These are phyloP conservation scores for Tetracladium maxilliforme DNA, from an alignment of 2,329 filamentous ascomycete genomes.

Conservation along the genomic window DNA sequence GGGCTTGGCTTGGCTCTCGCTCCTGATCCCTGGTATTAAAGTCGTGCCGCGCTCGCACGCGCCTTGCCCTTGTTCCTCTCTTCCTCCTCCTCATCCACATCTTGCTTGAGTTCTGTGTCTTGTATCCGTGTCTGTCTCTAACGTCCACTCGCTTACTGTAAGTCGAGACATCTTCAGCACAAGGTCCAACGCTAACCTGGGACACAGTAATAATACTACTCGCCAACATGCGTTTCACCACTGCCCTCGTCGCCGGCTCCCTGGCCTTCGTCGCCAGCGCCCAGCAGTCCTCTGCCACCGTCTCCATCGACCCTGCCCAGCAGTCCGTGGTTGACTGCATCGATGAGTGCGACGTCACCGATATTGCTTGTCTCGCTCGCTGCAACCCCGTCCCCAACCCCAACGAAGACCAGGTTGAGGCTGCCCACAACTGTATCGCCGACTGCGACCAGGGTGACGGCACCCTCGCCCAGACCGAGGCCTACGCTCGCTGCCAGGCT, in stretches of 20 bases:
- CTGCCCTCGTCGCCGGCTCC: slow-evolving; percentile 31
- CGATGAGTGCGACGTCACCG: not conserved
- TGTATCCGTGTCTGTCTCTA: too few species aligned
- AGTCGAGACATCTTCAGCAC: slow-evolving; percentile 8
- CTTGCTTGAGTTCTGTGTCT: too few species aligned
- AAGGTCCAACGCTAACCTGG: slow-evolving; percentile 2
- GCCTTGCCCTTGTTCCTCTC: too few species aligned
- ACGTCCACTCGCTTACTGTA: slow-evolving; percentile 3
- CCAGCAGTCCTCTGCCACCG: not conserved
- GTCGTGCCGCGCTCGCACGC: too few species aligned
- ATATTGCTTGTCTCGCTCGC: not conserved
- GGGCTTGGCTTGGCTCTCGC: too few species aligned
- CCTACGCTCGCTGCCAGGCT: not conserved
- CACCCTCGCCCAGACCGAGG: not conserved
- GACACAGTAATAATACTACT: too few species aligned
- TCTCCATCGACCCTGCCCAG: not conserved
- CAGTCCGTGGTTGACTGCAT: not conserved
- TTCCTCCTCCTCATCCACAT: too few species aligned
- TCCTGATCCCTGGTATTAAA: too few species aligned
- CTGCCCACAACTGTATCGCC: not conserved
- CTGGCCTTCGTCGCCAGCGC: slow-evolving; percentile 20
- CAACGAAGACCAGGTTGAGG: not conserved
- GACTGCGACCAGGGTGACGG: slow-evolving; percentile 1
- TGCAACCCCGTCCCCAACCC: not conserved
- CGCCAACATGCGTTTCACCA: slow-evolving; percentile 40